phyloP scores from a whole-genome alignment of 345 rosid species.

The Eutrema heterophyllum region DNA sequence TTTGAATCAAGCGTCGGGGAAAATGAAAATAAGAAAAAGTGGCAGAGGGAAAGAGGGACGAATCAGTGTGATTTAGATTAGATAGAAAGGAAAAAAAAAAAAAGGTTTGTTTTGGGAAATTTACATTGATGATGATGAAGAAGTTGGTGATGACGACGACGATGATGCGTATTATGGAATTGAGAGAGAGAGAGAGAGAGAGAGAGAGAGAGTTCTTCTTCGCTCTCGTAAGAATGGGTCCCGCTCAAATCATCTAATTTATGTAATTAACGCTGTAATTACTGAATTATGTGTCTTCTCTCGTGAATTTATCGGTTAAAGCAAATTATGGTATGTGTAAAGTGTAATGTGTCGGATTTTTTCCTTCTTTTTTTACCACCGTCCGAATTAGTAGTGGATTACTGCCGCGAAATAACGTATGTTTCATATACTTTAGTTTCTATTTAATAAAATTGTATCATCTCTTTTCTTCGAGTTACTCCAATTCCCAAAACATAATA shows the following conservation, averaged over 20 bases:
- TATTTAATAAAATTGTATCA: background rate
- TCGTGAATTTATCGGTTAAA: background rate
- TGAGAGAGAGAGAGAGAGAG: conserved; percentile 5
- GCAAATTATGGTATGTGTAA: background rate
- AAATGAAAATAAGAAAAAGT: background rate
- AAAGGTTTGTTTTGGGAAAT: background rate
- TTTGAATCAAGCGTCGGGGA: background rate
- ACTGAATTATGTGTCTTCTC: background rate
- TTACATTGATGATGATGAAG: conserved; percentile 19
- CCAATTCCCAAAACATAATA: background rate
- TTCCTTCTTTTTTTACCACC: background rate
- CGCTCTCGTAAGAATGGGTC: conserved; percentile 8
- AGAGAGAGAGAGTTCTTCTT: background rate
- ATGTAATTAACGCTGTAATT: conserved; percentile 3
- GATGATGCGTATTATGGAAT: conserved; percentile 19
- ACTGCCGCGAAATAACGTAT: background rate
- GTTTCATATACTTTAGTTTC: background rate
- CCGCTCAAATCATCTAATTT: background rate
- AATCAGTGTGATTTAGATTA: background rate
- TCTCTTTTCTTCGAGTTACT: background rate
- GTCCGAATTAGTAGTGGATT: background rate
- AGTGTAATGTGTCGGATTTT: background rate
- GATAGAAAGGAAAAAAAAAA: background rate
- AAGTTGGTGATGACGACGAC: conserved; percentile 31
- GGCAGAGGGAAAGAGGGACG: background rate